phyloP scores from a whole-genome alignment of 495 filamentous ascomycete genomes.

The Penicillium mononematosum region DNA sequence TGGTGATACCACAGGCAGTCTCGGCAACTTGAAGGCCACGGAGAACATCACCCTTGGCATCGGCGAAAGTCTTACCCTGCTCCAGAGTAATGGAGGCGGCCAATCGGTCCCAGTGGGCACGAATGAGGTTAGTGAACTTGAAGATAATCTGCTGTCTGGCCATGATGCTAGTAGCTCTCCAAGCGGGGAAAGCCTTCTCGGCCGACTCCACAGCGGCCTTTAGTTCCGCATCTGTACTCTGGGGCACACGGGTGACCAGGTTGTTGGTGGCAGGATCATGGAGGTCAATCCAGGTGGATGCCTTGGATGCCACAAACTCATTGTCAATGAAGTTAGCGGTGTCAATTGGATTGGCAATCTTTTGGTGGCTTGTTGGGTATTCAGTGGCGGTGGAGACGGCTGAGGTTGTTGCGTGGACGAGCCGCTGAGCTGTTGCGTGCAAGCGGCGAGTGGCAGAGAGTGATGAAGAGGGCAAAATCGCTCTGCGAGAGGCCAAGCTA shows the following conservation, averaged over 20 bases:
- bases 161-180: constrained; percentile 82
- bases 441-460: constrained; percentile 40
- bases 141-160: constrained; percentile 95
- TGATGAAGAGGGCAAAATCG: constrained; percentile 21
- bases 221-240: constrained; percentile 89
- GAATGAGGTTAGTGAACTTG: constrained; percentile 85
- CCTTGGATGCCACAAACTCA: constrained; percentile 72
- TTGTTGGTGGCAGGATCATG: constrained; percentile 97
- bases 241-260: constrained; percentile 94
- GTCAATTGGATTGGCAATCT: constrained; percentile 68
- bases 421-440: constrained; percentile 61
- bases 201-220: constrained; percentile 84
- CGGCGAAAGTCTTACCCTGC: constrained; percentile 97
- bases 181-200: constrained; percentile 83
- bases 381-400: constrained; percentile 60
- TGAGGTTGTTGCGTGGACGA: constrained; percentile 53
- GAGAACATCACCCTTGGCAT: constrained; percentile 93
- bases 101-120: constrained; percentile 92
- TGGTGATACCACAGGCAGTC: constrained; percentile 91
- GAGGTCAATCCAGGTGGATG: constrained; percentile 85
- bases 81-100: constrained; percentile 95
- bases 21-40: constrained; percentile 96
- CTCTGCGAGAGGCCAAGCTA: constrained; percentile 20
- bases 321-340: constrained; percentile 94
- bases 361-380: constrained; percentile 82